phyloP scores from a whole-genome alignment of 176 grass and related monocot species.

The Dactylis glomerata region DNA sequence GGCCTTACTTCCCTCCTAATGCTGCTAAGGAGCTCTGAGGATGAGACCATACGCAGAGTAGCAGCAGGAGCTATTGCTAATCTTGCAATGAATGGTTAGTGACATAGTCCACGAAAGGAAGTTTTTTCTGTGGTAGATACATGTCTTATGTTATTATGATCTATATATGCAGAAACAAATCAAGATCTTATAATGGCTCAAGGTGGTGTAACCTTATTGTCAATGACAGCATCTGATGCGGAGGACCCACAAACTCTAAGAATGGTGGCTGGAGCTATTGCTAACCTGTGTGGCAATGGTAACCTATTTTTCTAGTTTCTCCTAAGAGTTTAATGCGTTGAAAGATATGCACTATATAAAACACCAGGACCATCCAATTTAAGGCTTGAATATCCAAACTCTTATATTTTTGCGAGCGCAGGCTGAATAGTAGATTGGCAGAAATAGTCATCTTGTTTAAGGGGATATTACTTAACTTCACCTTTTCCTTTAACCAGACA shows the following conservation, averaged over 20 bases:
- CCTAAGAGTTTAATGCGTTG: neutral
- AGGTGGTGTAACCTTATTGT: conserved; percentile 85
- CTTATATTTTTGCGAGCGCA: neutral
- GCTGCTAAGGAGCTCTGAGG: conserved; percentile 92
- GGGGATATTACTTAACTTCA: neutral
- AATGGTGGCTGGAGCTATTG: conserved; percentile 99
- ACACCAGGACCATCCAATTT: neutral
- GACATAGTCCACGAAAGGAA: conserved; percentile 6
- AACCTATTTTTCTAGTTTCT: conserved; percentile 32
- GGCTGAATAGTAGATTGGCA: neutral
- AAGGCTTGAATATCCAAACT: neutral
- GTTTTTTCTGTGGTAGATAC: neutral
- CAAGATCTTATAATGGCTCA: conserved; percentile 99
- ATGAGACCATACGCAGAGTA: conserved; percentile 91
- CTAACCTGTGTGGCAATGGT: conserved; percentile 99
- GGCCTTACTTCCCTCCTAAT: conserved; percentile 82
- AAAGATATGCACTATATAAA: neutral
- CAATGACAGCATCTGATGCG: conserved; percentile 92
- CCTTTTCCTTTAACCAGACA: conserved; percentile 62
- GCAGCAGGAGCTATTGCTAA: conserved; percentile 99
- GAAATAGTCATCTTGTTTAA: too few species aligned
- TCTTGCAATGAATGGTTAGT: conserved; percentile 98
- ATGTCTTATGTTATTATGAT: conserved; percentile 23
- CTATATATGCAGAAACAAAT: conserved; percentile 74
- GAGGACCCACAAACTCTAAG: conserved; percentile 96